phyloP scores from a whole-genome alignment of 129 eudicot species.

The Chrysanthemum lavandulifolium region DNA sequence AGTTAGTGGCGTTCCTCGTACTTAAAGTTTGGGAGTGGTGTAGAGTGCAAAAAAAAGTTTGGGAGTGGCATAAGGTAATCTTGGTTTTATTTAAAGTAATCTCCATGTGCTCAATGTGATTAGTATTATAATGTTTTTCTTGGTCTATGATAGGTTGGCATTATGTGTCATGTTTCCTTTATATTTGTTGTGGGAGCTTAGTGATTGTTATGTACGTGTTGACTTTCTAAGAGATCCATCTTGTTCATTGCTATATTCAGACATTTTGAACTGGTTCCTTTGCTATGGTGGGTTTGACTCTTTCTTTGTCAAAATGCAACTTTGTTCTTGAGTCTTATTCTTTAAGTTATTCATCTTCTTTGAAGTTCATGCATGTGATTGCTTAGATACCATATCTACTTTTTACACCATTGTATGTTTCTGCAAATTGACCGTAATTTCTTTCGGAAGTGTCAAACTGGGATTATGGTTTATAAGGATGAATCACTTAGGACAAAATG shows the following conservation, averaged over 20 bases:
- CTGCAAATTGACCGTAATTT: background rate
- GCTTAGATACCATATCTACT: background rate
- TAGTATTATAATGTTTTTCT: background rate
- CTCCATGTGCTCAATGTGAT: no score
- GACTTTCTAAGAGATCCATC: background rate
- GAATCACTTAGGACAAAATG: background rate
- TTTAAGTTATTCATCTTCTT: conserved; percentile 2
- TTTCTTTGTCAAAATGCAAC: conserved; percentile 9
- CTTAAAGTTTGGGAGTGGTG: no score
- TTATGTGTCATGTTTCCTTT: background rate
- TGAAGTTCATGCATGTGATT: background rate
- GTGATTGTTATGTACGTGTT: background rate
- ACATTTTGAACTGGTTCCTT: background rate
- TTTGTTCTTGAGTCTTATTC: conserved; percentile 3
- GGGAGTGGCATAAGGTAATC: no score
- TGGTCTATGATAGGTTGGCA: conserved; percentile 2
- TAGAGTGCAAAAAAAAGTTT: no score
- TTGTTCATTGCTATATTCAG: background rate
- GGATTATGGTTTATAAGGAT: background rate
- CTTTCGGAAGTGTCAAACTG: background rate
- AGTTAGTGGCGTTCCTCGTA: no score
- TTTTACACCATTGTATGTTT: background rate
- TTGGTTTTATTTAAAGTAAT: no score
- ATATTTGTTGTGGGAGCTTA: background rate
- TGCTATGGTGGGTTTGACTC: conserved; percentile 25